Evolutionary conservation across 106 monocot species (phyloP), one percentile per base, ranked within the genome.

Genomic region (Dendrobium nobile): DNA sequence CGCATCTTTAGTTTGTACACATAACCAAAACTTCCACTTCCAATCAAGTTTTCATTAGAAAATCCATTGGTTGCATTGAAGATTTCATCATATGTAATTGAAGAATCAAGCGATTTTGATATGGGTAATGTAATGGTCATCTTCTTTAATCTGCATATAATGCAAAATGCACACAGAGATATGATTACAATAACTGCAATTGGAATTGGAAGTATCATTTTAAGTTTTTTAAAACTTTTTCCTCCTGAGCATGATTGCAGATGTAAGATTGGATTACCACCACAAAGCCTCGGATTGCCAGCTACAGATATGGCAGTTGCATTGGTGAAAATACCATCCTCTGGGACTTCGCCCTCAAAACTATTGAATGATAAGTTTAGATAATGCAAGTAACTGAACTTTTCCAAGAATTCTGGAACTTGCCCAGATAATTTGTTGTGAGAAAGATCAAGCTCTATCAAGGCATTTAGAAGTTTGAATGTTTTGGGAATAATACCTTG

Each of bases 361-460:
- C 78, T 58, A 41, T 88, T 88, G 80, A 61, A 85, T 13, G 88
- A 88, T 13, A 89, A 28, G 78, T 82, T 67, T 9, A 89, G 22
- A 73, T 81, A 28, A 17, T 54, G 64, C 56, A 90, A 54, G 47
- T 9, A 59, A 44, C 2, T 76, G 0, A 84, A 51, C 15, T 61
- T 58, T 20, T 70, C 77, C 13, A 90, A 54, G 67, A 72, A 83
- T 19, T 81, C 72, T 0, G 89, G 89, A 9, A 90, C 79, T 47
- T 47, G 9, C 24, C 87, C 87, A 3, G 90, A 85, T 33, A 85
- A 75, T 11, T 85, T 83, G 70, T 90, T 90, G 4, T 61, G 44
- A 9, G 90, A 90, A 33, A 90, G 37, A 72, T 87, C 85, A 7
- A 90, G 20, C 8, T 22, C 41, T 45, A 75, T 24, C 10, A 90